These are phyloP conservation scores for Metarhizium sp. DNA, from an alignment of 2,329 filamentous ascomycete genomes.

Conservation along the genomic window DNA sequence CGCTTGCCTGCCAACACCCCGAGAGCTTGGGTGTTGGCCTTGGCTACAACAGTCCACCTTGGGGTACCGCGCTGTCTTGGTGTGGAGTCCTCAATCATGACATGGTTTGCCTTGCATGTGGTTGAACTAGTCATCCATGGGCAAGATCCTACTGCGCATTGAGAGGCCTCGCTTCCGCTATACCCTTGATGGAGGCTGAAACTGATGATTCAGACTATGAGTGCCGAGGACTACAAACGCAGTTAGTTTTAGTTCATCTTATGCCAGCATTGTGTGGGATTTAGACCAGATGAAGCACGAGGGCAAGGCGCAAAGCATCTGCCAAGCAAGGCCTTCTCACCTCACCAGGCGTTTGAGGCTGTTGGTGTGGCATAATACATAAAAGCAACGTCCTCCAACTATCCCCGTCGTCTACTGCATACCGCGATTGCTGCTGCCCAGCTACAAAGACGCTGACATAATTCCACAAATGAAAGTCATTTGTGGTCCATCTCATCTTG, in stretches of 20 bases:
- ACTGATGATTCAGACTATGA: background rate
- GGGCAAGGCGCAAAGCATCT: no score
- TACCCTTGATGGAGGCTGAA: background rate
- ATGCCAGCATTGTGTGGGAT: background rate
- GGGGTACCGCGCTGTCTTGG: no score
- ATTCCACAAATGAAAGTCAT: background rate
- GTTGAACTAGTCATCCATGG: no score
- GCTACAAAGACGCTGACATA: background rate
- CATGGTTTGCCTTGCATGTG: no score
- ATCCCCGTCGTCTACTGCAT: no score
- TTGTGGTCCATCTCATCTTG: no score
- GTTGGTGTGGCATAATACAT: background rate
- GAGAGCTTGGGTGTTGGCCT: no score
- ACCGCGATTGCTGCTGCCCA: background rate
- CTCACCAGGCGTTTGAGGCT: background rate
- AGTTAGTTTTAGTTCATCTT: background rate
- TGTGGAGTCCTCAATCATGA: no score
- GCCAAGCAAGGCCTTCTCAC: background rate
- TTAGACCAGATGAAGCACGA: background rate
- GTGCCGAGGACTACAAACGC: background rate
- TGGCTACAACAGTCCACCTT: no score
- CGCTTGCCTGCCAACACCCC: no score
- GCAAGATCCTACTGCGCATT: no score
- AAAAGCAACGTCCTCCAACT: background rate
- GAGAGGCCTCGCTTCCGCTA: background rate